Percentiles rank a stretch among this genome's conserved stretches.
phyloP scores from a whole-genome alignment of 257 asterid species.

The Przewalskia tangutica region DNA sequence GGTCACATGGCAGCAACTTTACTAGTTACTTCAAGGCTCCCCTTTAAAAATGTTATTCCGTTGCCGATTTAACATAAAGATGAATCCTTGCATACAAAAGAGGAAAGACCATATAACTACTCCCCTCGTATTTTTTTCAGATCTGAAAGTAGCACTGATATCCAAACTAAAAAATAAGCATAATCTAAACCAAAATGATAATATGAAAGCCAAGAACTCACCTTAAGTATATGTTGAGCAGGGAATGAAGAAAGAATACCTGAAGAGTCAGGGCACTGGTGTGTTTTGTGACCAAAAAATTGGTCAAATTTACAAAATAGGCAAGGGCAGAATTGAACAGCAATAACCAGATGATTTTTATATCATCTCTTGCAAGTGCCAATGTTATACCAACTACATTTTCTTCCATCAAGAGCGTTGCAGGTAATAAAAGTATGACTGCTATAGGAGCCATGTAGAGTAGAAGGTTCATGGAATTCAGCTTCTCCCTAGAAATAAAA shows the following conservation, averaged over 20 bases:
- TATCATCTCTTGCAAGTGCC: conserved; percentile 41
- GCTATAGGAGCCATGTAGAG: conserved; percentile 58
- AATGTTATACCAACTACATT: conserved; percentile 47
- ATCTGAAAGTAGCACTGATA: not conserved
- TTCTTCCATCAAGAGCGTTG: conserved; percentile 47
- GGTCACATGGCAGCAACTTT: too few species aligned
- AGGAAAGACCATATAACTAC: not conserved
- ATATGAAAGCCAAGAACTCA: not conserved
- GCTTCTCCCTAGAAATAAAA: conserved; percentile 32
- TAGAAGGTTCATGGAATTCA: conserved; percentile 51
- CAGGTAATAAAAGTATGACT: conserved; percentile 49
- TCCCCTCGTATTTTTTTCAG: not conserved
- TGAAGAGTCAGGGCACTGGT: conserved; percentile 57
- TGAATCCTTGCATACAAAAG: not conserved
- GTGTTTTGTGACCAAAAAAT: conserved; percentile 54
- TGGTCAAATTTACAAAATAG: conserved; percentile 54
- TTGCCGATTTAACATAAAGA: not conserved
- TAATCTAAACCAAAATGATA: not conserved
- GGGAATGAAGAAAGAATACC: conserved; percentile 20
- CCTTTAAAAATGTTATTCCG: too few species aligned
- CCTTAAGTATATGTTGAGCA: not conserved
- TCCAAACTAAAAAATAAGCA: not conserved
- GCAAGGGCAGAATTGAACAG: conserved; percentile 57
- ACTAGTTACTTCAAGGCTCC: too few species aligned
- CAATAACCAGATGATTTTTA: conserved; percentile 42